Conservation (phyloP, 2,329 filamentous ascomycete genomes). For the Paraphoma sp. region DNA sequence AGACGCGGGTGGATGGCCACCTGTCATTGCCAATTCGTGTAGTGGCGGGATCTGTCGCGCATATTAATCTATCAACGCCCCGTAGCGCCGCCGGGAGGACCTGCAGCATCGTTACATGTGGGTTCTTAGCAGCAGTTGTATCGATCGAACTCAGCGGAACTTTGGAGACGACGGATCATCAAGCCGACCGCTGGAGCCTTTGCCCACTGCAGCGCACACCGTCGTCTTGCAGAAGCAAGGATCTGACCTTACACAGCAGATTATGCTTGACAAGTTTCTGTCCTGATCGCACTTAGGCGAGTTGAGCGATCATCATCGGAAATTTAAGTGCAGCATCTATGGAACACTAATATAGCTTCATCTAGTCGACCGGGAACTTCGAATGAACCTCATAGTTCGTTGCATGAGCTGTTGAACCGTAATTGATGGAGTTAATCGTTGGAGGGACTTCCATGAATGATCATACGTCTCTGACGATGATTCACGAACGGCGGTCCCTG, state of each 20-base stretch:
- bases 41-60: neutral
- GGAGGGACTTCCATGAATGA: no score
- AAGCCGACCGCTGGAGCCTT: neutral
- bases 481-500: no score
- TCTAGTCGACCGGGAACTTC: neutral
- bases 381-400: neutral
- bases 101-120: slow-evolving; percentile 3
- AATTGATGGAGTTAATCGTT: no score
- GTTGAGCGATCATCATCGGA: neutral
- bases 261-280: no score
- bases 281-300: no score
- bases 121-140: neutral
- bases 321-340: slow-evolving; percentile 3
- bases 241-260: no score
- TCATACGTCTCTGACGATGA: no score
- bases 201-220: no score
- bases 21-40: neutral
- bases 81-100: slow-evolving; percentile 6
- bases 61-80: neutral
- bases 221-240: no score
- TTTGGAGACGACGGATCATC: no score
- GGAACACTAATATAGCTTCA: slow-evolving; percentile 2
- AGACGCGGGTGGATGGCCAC: neutral
- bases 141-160: no score
- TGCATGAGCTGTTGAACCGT: no score